phyloP scores from a whole-genome alignment of 352 stramenopile genomes.

The Phytophthora ramorum region DNA sequence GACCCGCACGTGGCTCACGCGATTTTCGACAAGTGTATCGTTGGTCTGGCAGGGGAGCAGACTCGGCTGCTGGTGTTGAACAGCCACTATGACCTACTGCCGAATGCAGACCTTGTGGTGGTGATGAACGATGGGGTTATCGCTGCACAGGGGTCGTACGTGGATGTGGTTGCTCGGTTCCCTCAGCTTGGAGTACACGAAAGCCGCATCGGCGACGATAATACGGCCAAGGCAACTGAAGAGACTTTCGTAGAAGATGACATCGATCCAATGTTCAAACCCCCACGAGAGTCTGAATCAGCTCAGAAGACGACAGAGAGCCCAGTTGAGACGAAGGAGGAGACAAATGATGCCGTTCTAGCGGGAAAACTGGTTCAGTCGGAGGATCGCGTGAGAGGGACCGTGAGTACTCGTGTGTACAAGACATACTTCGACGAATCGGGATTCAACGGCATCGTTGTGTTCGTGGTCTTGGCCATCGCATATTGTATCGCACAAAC shows the following conservation, averaged over 20 bases:
- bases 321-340: too few relatives aligned
- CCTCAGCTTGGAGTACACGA: too few relatives aligned
- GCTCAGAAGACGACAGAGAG: conserved; percentile 26
- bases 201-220: too few relatives aligned
- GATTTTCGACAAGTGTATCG: conserved; percentile 92
- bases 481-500: too few relatives aligned
- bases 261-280: too few relatives aligned
- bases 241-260: too few relatives aligned
- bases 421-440: conserved; percentile 42
- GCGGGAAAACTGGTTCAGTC: not conserved
- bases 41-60: conserved; percentile 52
- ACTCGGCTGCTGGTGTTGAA: conserved; percentile 94
- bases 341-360: too few relatives aligned
- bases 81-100: conserved; percentile 89
- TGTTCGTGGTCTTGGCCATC: conserved; percentile 1
- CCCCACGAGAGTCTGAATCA: too few relatives aligned
- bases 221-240: too few relatives aligned
- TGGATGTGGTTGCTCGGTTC: too few relatives aligned
- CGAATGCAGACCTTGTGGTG: conserved; percentile 60
- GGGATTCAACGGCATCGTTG: conserved; percentile 25
- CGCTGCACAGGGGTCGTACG: conserved; percentile 75
- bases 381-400: conserved; percentile 40
- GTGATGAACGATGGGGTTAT: conserved; percentile 80
- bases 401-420: conserved; percentile 29
- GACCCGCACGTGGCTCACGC: conserved; percentile 92